Evolutionary conservation across 208 protist genomes (phyloP).

Genomic region (Leishmania martiniquensis): DNA sequence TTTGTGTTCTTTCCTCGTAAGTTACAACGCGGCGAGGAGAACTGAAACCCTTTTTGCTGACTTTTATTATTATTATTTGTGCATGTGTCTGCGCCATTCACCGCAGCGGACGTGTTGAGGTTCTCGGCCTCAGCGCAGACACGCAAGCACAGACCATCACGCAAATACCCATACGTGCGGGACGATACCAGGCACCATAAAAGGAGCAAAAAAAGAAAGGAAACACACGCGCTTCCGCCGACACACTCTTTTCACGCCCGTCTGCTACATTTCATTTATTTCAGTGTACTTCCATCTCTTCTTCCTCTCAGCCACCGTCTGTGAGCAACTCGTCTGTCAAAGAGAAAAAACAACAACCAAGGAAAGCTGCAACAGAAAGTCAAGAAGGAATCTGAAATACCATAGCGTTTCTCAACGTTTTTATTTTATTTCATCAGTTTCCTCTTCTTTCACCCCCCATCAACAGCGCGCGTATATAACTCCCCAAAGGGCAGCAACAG

Average conservation of each 20-base stretch:
- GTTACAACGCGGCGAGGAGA: not conserved
- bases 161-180: not conserved
- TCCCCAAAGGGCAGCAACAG: not conserved
- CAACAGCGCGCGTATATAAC: not conserved
- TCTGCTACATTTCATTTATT: not conserved
- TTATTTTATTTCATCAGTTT: conserved; percentile 1
- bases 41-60: not conserved
- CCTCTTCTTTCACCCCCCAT: not conserved
- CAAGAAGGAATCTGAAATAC: not conserved
- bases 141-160: not conserved
- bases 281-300: not conserved
- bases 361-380: too few species aligned
- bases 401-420: not conserved
- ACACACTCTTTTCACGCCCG: not conserved
- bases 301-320: not conserved
- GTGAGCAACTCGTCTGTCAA: not conserved
- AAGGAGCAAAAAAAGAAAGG: not conserved
- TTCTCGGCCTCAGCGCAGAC: not conserved
- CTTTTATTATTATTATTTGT: not conserved
- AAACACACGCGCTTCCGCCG: not conserved
- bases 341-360: not conserved
- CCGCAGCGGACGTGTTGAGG: not conserved
- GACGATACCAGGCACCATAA: not conserved
- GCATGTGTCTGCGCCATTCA: not conserved
- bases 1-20: not conserved